A percentile compares a stretch with the other conserved stretches of the same genome.
These are phyloP conservation scores for Magnaporthiopsis poae DNA, from an alignment of 2,329 filamentous ascomycete species.

Conservation along the genomic window DNA sequence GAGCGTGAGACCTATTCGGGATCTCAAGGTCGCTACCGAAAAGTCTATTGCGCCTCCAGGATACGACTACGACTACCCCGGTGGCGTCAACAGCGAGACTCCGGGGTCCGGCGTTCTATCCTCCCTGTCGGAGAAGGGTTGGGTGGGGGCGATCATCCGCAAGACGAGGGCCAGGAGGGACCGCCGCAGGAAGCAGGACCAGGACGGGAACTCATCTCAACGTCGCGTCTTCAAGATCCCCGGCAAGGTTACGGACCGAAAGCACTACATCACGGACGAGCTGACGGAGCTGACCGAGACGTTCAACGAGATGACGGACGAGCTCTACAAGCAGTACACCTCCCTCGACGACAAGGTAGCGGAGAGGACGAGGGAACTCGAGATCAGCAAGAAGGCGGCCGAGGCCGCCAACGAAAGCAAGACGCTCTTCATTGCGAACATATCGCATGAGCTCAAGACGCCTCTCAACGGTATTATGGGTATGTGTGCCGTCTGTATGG, in stretches of 20 bases:
- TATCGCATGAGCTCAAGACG: conserved; percentile 78
- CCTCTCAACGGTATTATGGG: conserved; percentile 92
- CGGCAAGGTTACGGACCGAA: conserved; percentile 65
- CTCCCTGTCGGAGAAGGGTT: conserved; percentile 34
- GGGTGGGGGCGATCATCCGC: conserved; percentile 27
- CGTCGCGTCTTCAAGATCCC: conserved; percentile 71
- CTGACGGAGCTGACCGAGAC: conserved; percentile 71
- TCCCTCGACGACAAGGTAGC: conserved; percentile 75
- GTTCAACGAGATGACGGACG: conserved; percentile 91
- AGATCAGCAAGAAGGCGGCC: conserved; percentile 81
- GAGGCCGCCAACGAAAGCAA: conserved; percentile 96
- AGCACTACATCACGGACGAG: conserved; percentile 72
- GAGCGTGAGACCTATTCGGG: conserved; percentile 68
- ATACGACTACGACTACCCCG: conserved; percentile 47
- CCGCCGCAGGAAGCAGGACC: conserved; percentile 12
- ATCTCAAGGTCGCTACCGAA: conserved; percentile 64
- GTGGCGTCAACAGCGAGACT: conserved; percentile 39
- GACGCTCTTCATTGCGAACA: conserved; percentile 94
- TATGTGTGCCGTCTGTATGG: conserved; percentile 88
- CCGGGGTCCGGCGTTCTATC: conserved; percentile 32
- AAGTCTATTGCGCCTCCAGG: conserved; percentile 60
- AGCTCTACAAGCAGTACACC: conserved; percentile 76
- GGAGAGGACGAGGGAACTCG: conserved; percentile 72
- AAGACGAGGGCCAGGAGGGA: conserved; percentile 22
- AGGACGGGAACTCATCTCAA: conserved; percentile 1